A percentile compares a stretch with the other conserved stretches of the same genome.
Conservation (phyloP, 352 stramenopile species). For the Phytophthora colocasiae region DNA sequence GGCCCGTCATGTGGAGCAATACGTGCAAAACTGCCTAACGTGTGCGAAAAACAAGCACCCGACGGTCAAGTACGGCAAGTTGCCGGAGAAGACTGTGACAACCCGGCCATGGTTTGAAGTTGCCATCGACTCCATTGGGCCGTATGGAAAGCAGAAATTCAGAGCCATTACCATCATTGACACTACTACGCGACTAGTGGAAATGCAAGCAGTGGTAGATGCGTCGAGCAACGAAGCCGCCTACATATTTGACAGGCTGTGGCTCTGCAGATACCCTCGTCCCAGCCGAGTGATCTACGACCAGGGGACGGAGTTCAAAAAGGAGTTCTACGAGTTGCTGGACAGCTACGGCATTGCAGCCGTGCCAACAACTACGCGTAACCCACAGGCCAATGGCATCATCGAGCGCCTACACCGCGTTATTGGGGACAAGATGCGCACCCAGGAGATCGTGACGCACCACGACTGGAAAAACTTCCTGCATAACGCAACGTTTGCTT, state of each 20-base stretch:
- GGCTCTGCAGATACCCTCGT: constrained; percentile 4
- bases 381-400: constrained; percentile 9
- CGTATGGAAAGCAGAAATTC: constrained; percentile 7
- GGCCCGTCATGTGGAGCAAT: not conserved
- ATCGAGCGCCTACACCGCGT: constrained; percentile 4
- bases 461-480: too few species aligned
- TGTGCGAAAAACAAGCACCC: constrained; percentile 8
- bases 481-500: too few species aligned
- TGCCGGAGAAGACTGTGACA: constrained; percentile 6
- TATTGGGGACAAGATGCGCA: constrained; percentile 6
- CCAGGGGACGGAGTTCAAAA: not conserved
- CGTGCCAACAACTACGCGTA: constrained; percentile 4
- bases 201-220: constrained; percentile 1
- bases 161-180: constrained; percentile 6
- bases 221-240: constrained; percentile 3
- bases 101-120: constrained; percentile 1
- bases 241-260: constrained; percentile 5
- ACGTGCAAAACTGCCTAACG: not conserved
- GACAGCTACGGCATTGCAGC: constrained; percentile 4
- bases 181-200: constrained; percentile 7
- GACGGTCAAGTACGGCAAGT: constrained; percentile 9
- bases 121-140: constrained; percentile 8
- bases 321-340: constrained; percentile 6
- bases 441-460: too few species aligned
- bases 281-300: constrained; percentile 2